Evolutionary conservation across 1,284 basidiomycete genomes (phyloP), one percentile per base, ranked within the genome.

Genomic region (Ustilago sp.): DNA sequence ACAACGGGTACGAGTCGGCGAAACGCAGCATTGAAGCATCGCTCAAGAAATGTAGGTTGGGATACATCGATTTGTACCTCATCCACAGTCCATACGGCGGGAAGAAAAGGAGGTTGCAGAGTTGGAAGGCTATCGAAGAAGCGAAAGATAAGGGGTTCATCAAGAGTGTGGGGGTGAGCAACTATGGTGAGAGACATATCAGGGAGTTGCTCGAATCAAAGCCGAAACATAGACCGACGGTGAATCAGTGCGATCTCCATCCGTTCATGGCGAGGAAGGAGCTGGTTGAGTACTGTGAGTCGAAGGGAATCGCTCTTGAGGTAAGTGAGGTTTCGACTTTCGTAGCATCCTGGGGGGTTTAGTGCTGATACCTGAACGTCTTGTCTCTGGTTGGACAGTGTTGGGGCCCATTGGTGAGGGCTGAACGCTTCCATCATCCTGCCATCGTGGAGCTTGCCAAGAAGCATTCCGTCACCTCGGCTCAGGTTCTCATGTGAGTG

Each of bases 61-160:
- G 50, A 8, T 84, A 82, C 55, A 75, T 82, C 53, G 83, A 85
- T 53, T 58, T 83, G 41, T 80, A 83, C 60, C 73, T 85, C 8
- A 71, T 85, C 19, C 83, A 85, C 60, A 77, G 79, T 31, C 83
- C 83, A 3, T 73, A 82, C 23, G 79, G 79, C 2, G 83, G 80
- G 12, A 75, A 67, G 48, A 52, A 63, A 17, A 77, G 67, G 39
- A 48, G 83, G 35, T 50, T 83, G 7, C 70, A 75, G 43, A 75
- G 80, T 28, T 85, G 81, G 74, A 77, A 67, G 48, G 74, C 75
- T 2, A 60, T 85, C 19, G 55, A 74, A 35, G 77, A 80, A 17
- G 78, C 82, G 1, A 60, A 69, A 23, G 65, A 78, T 47, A 67
- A 62, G 43, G 70, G 76, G 0, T 56, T 73, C 12, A 61, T 72